These are phyloP conservation scores for Suhomyces canberraensis DNA, from an alignment of 805 yeast genomes.

Conservation along the genomic window DNA sequence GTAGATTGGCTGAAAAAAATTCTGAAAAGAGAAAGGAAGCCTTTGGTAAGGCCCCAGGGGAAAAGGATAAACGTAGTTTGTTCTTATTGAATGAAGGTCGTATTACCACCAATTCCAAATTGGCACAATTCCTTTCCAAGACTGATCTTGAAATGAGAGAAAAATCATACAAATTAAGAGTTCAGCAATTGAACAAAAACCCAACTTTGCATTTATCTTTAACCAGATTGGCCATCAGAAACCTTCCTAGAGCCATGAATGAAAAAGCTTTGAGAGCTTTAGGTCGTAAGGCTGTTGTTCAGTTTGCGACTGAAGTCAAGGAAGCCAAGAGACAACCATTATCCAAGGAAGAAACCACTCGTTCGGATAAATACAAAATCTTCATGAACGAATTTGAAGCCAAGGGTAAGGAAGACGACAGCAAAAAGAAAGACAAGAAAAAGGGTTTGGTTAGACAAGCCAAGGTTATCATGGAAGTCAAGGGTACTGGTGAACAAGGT, in stretches of 20 bases:
- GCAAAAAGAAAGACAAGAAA: slow-evolving; percentile 61
- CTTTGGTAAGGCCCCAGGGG: slow-evolving; percentile 76
- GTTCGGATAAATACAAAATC: slow-evolving; percentile 71
- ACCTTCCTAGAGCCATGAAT: slow-evolving; percentile 88
- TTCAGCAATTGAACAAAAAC: slow-evolving; percentile 84
- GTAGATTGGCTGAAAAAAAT: slow-evolving; percentile 66
- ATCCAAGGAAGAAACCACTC: slow-evolving; percentile 79
- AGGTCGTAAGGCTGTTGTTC: slow-evolving; percentile 91
- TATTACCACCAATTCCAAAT: slow-evolving; percentile 72
- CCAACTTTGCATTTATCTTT: slow-evolving; percentile 90
- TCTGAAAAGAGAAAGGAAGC: slow-evolving; percentile 68
- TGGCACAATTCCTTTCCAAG: slow-evolving; percentile 64
- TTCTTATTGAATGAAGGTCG: slow-evolving; percentile 93
- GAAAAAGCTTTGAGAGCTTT: slow-evolving; percentile 85
- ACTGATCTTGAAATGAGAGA: slow-evolving; percentile 86
- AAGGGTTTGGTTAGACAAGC: slow-evolving; percentile 92
- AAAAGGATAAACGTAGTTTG: slow-evolving; percentile 78
- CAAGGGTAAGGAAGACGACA: slow-evolving; percentile 29
- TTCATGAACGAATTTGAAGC: slow-evolving; percentile 26
- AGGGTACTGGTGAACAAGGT: slow-evolving; percentile 82
- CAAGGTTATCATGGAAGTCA: slow-evolving; percentile 88
- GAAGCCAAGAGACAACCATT: slow-evolving; percentile 74
- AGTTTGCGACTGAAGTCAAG: slow-evolving; percentile 87
- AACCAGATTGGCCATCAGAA: slow-evolving; percentile 92
- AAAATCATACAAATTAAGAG: slow-evolving; percentile 79